phyloP scores from a whole-genome alignment of 345 rosid genomes.

The Balakata baccata region DNA sequence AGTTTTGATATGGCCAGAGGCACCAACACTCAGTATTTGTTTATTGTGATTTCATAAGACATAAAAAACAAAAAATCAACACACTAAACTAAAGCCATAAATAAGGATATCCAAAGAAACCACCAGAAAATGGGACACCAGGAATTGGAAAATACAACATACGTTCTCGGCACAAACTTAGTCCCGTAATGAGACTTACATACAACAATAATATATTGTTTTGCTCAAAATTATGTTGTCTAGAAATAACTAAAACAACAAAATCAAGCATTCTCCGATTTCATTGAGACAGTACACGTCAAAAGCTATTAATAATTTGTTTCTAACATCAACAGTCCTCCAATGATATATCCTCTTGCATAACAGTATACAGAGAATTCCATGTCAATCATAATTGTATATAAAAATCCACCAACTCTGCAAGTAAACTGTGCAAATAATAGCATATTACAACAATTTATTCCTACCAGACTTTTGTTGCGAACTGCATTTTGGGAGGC shows the following conservation, averaged over 20 bases:
- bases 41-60: not conserved
- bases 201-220: not conserved
- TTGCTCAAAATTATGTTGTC: not conserved
- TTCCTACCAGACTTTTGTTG: slow-evolving; percentile 95
- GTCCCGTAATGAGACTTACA: not conserved
- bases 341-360: not conserved
- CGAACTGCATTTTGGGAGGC: slow-evolving; percentile 99
- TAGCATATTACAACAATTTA: slow-evolving; percentile 12
- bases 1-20: not conserved
- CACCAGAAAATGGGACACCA: not conserved
- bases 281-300: not conserved
- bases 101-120: not conserved
- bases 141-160: not conserved
- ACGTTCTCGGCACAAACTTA: not conserved
- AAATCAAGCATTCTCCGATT: not conserved
- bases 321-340: not conserved
- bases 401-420: not conserved
- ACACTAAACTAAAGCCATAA: not conserved
- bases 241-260: not conserved
- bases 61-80: not conserved
- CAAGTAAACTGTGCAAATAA: slow-evolving; percentile 11
- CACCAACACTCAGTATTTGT: not conserved
- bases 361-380: not conserved
- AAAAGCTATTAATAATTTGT: not conserved
- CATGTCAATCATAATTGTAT: not conserved